phyloP scores from a whole-genome alignment of 345 rosid species.

The Balakata baccata region DNA sequence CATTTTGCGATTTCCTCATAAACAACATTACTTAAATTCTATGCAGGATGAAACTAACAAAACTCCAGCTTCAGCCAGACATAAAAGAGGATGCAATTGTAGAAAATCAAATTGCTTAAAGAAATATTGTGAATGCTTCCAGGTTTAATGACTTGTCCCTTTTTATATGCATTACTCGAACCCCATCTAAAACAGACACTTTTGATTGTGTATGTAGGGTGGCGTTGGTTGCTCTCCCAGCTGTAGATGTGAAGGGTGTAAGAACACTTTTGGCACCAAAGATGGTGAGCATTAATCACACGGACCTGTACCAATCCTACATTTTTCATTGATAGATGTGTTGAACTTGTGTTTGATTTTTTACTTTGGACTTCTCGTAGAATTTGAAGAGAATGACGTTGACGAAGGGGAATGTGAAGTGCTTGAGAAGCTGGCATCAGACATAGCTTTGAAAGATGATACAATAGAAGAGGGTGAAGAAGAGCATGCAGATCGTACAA shows the following conservation, averaged over 20 bases:
- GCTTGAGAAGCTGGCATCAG: conserved; percentile 21
- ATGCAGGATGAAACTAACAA: conserved; percentile 49
- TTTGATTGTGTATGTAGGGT: conserved; percentile 38
- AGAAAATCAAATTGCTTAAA: conserved; percentile 68
- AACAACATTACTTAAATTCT: conserved; percentile 3
- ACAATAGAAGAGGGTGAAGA: conserved; percentile 16
- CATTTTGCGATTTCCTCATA: conserved; percentile 1
- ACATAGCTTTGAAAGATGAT: conserved; percentile 6
- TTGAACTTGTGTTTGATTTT: neutral
- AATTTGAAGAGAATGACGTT: conserved; percentile 28
- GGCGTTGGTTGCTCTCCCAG: conserved; percentile 69
- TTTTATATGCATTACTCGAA: conserved; percentile 1
- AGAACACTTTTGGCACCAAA: conserved; percentile 45
- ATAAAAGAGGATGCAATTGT: conserved; percentile 82
- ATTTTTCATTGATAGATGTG: neutral
- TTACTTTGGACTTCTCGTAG: conserved; percentile 8
- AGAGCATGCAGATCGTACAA: conserved; percentile 28
- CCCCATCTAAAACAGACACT: conserved; percentile 20
- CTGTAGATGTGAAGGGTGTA: conserved; percentile 73
- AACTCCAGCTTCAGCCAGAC: conserved; percentile 78
- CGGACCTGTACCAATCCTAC: neutral
- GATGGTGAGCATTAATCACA: conserved; percentile 37
- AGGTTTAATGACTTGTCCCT: conserved; percentile 38
- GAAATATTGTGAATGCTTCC: conserved; percentile 78
- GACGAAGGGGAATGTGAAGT: conserved; percentile 27